Evolutionary conservation across 2,329 filamentous ascomycete species (phyloP), one percentile per base, ranked within the genome.

Genomic region (Mycosphaerella arachidis): DNA sequence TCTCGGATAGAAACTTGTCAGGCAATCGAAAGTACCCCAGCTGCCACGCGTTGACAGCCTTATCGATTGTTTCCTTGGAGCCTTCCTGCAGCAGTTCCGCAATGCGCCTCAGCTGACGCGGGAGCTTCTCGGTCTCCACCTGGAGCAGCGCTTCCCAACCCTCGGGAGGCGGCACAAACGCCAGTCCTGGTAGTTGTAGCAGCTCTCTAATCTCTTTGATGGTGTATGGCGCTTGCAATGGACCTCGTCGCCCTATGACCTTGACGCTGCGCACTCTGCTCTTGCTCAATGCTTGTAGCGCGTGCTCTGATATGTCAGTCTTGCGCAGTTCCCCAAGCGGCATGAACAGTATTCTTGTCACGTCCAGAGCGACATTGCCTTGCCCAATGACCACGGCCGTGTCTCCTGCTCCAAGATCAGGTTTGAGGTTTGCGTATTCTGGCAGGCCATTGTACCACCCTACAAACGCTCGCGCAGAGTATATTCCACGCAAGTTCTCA

Each of bases 371-470:
- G 8, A 99, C 94, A 75, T 99, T 99, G 16, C 94, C 94, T 71
- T 99, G 93, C 1, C 94, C 94, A 64, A 99, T 86, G 52, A 99
- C 82, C 33, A 97, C 85, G 1, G 91, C 94, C 62, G 92, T 87
- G 54, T 96, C 91, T 0, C 89, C 89, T 9, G 81, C 79, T 0
- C 85, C 83, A 29, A 97, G 81, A 70, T 91, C 84, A 0, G 92
- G 90, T n/a, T 83, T 78, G 7, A 96, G 77, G 67, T 83, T 75
- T 20, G 88, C 83, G 71, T 90, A 90, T 67, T 95, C 90, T 0
- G 94, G 94, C 2, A 96, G 81, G 2, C 94, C 94, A 74, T 99
- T 99, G 75, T 99, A 99, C 94, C 94, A 99, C 18, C 92, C 94
- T 1, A 99, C 94, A 73, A 97, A 97, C 43, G 92, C 88, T 30